These are phyloP conservation scores for Saxophila tyrrhenica DNA, from an alignment of 495 filamentous ascomycete genomes.

Conservation along the genomic window DNA sequence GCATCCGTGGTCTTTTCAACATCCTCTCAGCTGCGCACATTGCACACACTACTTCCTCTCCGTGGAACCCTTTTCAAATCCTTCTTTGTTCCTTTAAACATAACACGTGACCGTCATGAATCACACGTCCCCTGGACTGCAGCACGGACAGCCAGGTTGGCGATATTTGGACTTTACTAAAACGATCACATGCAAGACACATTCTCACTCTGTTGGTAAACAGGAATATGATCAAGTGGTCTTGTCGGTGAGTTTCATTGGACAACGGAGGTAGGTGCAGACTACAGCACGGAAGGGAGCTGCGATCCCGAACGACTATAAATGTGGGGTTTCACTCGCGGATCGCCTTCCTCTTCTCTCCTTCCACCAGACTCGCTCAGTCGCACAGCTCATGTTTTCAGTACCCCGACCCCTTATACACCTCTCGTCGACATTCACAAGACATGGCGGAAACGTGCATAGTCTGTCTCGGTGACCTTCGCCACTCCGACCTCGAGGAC, in stretches of 20 bases:
- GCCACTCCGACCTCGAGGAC: conserved; percentile 43
- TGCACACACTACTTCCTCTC: too few relatives aligned
- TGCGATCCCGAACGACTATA: too few relatives aligned
- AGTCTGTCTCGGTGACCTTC: conserved; percentile 88
- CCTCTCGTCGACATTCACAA: neutral
- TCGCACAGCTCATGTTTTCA: neutral
- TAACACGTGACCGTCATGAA: too few relatives aligned
- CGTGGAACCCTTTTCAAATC: too few relatives aligned
- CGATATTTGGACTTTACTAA: too few relatives aligned
- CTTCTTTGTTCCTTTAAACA: too few relatives aligned
- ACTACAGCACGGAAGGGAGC: neutral
- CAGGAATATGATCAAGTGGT: neutral
- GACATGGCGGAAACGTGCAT: conserved; percentile 77
- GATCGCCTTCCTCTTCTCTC: conserved; percentile 1
- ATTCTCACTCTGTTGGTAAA: neutral
- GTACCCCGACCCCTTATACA: neutral
- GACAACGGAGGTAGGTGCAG: neutral
- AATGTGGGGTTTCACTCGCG: neutral
- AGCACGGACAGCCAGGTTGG: too few relatives aligned
- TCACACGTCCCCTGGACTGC: too few relatives aligned
- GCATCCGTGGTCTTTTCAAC: too few relatives aligned
- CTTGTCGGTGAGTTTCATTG: neutral
- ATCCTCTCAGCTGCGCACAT: too few relatives aligned
- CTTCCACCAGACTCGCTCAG: neutral
- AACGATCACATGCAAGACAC: too few relatives aligned